These are phyloP conservation scores for Lyophyllum atratum DNA, from an alignment of 768 basidiomycete genomes.

Conservation along the genomic window DNA sequence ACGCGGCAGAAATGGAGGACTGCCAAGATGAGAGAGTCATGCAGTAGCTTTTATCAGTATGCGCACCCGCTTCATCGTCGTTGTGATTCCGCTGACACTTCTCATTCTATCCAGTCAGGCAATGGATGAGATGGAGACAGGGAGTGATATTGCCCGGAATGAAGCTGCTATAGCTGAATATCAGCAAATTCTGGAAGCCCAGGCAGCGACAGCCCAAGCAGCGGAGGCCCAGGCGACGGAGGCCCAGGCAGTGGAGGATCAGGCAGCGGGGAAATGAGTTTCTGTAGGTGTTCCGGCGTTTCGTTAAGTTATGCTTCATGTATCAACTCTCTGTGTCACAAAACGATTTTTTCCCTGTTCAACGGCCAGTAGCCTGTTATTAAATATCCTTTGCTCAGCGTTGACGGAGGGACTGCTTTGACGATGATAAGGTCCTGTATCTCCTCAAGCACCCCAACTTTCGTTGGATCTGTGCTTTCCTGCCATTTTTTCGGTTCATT, in stretches of 20 bases:
- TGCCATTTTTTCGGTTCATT: too few species aligned
- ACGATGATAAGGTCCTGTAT: too few species aligned
- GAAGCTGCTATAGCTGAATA: background rate
- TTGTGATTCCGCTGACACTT: background rate
- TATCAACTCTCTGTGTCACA: background rate
- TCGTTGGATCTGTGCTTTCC: too few species aligned
- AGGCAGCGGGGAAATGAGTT: background rate
- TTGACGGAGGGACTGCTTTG: too few species aligned
- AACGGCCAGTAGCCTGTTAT: background rate
- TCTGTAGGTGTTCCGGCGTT: background rate
- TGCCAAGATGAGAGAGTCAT: slow-evolving; percentile 48
- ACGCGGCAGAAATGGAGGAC: slow-evolving; percentile 64
- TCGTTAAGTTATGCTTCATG: background rate
- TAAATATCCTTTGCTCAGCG: background rate
- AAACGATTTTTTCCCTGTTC: background rate
- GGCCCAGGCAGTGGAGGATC: background rate
- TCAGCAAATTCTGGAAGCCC: background rate
- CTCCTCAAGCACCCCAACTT: too few species aligned
- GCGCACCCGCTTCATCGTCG: slow-evolving; percentile 22
- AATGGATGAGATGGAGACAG: slow-evolving; percentile 26
- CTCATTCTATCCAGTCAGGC: slow-evolving; percentile 16
- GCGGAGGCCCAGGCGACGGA: background rate
- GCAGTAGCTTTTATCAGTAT: slow-evolving; percentile 63
- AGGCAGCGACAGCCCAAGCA: background rate
- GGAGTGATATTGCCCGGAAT: slow-evolving; percentile 16